phyloP scores from a whole-genome alignment of 352 stramenopile species.

The Pythium plurisporium region DNA sequence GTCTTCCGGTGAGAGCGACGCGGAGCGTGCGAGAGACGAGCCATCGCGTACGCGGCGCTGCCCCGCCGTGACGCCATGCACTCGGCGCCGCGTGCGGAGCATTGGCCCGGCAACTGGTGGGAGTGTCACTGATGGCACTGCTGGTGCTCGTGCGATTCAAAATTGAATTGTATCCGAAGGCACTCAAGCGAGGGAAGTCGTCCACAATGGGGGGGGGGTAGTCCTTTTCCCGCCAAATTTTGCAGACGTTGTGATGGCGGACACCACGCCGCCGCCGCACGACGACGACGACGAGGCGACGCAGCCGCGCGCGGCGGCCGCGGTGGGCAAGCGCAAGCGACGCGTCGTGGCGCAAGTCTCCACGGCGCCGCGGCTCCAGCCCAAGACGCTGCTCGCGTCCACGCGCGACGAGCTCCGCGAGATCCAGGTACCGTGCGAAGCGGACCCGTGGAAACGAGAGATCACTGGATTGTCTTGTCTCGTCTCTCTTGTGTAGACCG shows the following conservation, averaged over 20 bases:
- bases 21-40: too few species aligned
- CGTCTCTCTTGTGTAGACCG: slow-evolving; percentile 12
- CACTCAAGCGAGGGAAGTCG: slow-evolving; percentile 6
- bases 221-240: slow-evolving; percentile 17
- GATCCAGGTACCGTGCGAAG: slow-evolving; percentile 32
- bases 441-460: neutral
- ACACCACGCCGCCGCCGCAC: neutral
- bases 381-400: slow-evolving; percentile 34
- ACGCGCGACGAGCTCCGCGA: slow-evolving; percentile 44
- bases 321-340: slow-evolving; percentile 26
- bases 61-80: too few species aligned
- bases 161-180: slow-evolving; percentile 7
- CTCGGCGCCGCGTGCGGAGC: slow-evolving; percentile 1
- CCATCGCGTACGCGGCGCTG: too few species aligned
- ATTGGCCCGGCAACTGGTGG: too few species aligned
- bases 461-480: neutral
- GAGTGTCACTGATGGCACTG: slow-evolving; percentile 3
- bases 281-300: neutral
- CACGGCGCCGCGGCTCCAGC: slow-evolving; percentile 36
- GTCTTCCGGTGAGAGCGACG: too few species aligned
- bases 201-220: too few species aligned
- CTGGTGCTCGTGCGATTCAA: neutral
- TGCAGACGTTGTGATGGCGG: too few species aligned
- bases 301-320: slow-evolving; percentile 4
- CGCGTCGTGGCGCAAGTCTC: slow-evolving; percentile 4